Conservation (phyloP, 176 grass and related monocot genomes). For the Aegilops sharonensis region DNA sequence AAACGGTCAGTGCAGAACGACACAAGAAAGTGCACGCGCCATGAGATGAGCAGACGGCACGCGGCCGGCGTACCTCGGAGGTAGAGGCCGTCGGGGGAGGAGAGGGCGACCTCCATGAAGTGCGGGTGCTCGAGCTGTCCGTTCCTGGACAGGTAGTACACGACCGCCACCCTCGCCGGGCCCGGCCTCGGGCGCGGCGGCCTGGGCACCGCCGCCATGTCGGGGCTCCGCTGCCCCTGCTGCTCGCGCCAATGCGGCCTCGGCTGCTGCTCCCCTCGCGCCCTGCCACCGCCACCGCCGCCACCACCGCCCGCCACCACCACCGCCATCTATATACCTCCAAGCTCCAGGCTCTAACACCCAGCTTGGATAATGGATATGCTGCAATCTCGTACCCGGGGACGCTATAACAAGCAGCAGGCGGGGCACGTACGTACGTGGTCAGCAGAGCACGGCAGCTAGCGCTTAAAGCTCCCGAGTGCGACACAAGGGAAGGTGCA, state of each 20-base stretch:
- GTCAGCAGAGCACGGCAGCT: background rate
- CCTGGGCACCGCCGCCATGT: slow-evolving; percentile 38
- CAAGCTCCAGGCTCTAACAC: background rate
- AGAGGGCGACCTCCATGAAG: slow-evolving; percentile 76
- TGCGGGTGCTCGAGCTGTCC: slow-evolving; percentile 88
- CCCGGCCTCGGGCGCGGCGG: slow-evolving; percentile 22
- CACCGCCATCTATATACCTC: slow-evolving; percentile 1
- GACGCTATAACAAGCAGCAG: slow-evolving; percentile 10
- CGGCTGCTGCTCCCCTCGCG: slow-evolving; percentile 25
- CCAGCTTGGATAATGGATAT: background rate
- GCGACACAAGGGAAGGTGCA: slow-evolving; percentile 57
- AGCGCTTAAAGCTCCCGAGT: slow-evolving; percentile 46
- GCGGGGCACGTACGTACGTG: background rate
- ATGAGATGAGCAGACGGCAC: background rate
- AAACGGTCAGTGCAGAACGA: background rate
- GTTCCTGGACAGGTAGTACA: slow-evolving; percentile 88
- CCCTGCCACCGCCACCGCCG: slow-evolving; percentile 19
- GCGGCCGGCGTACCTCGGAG: slow-evolving; percentile 60
- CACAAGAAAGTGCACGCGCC: background rate
- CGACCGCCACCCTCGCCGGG: slow-evolving; percentile 56
- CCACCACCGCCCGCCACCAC: slow-evolving; percentile 13
- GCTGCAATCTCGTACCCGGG: background rate
- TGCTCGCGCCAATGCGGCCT: slow-evolving; percentile 46
- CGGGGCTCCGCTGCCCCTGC: slow-evolving; percentile 46
- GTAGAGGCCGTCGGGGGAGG: slow-evolving; percentile 64